phyloP scores from a whole-genome alignment of 2,329 filamentous ascomycete genomes.

The Massarina eburnea region DNA sequence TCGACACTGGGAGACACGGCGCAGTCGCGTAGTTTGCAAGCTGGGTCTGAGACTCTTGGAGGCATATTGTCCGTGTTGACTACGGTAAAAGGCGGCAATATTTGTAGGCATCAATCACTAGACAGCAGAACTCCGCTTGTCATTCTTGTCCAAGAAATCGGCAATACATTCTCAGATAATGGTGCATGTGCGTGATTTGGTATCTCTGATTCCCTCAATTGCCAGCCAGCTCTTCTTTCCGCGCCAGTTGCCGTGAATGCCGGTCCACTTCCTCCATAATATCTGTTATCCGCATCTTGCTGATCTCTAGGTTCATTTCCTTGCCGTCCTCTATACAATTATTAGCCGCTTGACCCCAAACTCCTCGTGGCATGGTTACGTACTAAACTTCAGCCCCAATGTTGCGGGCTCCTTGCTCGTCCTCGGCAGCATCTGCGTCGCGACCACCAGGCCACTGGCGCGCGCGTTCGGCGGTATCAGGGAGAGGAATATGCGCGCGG shows the following conservation, averaged over 20 bases:
- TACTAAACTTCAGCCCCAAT: conserved; percentile 85
- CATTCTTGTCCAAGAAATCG: too few relatives aligned
- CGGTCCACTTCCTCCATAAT: conserved; percentile 87
- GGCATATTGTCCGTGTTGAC: conserved; percentile 13
- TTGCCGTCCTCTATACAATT: conserved; percentile 78
- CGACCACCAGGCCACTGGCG: conserved; percentile 71
- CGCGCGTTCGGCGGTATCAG: conserved; percentile 80
- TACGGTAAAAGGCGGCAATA: not conserved
- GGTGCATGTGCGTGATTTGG: conserved; percentile 6
- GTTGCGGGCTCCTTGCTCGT: conserved; percentile 67
- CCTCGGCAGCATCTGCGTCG: conserved; percentile 73
- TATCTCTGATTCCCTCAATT: conserved; percentile 21
- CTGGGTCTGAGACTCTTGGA: conserved; percentile 16
- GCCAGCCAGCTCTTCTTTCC: conserved; percentile 74
- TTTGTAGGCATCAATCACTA: conserved; percentile 9
- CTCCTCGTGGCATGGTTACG: conserved; percentile 19
- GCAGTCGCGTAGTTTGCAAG: not conserved
- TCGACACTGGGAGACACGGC: not conserved
- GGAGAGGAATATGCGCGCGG: conserved; percentile 85
- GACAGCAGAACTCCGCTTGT: too few relatives aligned
- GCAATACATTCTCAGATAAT: conserved; percentile 13
- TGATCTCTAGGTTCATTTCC: conserved; percentile 79
- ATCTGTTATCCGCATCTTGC: conserved; percentile 80
- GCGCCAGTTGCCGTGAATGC: conserved; percentile 79
- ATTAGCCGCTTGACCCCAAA: conserved; percentile 17